Evolutionary conservation across 2,329 filamentous ascomycete species (phyloP), one percentile per base, ranked within the genome.

Genomic region (Sphaerostilbella broomeana): DNA sequence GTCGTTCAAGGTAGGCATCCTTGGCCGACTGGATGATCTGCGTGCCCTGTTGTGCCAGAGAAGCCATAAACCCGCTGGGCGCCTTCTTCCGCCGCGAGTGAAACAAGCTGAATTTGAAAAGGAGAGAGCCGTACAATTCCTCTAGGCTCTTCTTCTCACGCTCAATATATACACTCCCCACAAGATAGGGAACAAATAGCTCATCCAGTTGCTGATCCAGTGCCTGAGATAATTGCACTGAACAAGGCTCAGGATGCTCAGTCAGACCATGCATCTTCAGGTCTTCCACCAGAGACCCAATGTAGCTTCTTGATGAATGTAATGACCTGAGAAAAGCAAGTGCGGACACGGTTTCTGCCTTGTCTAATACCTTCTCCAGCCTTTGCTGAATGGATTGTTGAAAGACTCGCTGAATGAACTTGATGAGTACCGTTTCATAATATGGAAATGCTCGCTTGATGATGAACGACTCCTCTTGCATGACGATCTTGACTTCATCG

Each of bases 361-460:
- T 97, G 52, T 95, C 89, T 33, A 98, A 69, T 4, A 98, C 89
- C 78, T 94, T 86, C 59, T 98, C 92, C 8, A 98, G 72, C 11
- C 90, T 78, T 60, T 97, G 90, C 62, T 98, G 94, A 46, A 98
- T 89, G 2, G 90, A 97, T 62, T 98, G 92, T 58, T 98, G 92
- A 56, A 98, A 98, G 9, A 98, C 84, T 49, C 92, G 77, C 62
- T 98, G 92, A 36, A 98, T 74, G 53, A 98, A 98, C 52, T 90
- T 90, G 48, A 81, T 81, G 35, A 98, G 68, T 1, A 98, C 92
- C 44, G 90, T 89, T 53, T 98, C 92, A 51, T 94, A 90, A 60
- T 89, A 95, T 1, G 92, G 92, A 56, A 98, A 98, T 0, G 92
- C 90, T 36, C 88, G 79, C 61, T 92, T 94, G 60, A 98, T 97